Evolutionary conservation across 495 filamentous ascomycete species (phyloP).

Genomic region (Halenospora varia): DNA sequence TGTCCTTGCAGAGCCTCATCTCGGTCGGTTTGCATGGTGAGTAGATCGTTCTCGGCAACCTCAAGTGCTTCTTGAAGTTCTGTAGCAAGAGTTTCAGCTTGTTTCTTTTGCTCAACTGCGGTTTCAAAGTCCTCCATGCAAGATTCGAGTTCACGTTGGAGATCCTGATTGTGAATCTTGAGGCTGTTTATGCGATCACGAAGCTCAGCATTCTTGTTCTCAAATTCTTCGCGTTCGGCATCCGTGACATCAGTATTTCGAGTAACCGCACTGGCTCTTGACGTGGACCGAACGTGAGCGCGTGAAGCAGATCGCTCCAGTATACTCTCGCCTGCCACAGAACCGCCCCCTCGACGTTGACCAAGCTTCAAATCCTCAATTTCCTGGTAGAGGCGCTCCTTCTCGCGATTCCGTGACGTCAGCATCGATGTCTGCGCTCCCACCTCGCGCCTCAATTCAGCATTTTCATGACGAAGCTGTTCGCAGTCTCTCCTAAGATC

Average conservation of each 20-base stretch:
- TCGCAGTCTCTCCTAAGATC: conserved; percentile 60
- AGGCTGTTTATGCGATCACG: conserved; percentile 82
- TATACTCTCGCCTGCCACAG: conserved; percentile 80
- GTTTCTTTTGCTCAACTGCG: conserved; percentile 51
- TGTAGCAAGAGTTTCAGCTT: conserved; percentile 53
- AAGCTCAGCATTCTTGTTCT: conserved; percentile 74
- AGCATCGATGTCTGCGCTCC: conserved; percentile 97
- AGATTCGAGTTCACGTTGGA: conserved; percentile 70
- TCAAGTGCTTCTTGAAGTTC: conserved; percentile 75
- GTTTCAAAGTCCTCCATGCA: conserved; percentile 62
- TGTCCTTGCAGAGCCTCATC: conserved; percentile 78
- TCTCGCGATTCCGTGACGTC: conserved; percentile 90
- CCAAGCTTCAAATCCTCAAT: conserved; percentile 94
- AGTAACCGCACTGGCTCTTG: conserved; percentile 65
- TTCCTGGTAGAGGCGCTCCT: conserved; percentile 90
- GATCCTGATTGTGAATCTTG: conserved; percentile 77
- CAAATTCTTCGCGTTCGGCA: conserved; percentile 77
- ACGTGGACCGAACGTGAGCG: conserved; percentile 61
- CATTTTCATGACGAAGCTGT: conserved; percentile 85
- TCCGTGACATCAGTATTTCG: conserved; percentile 69
- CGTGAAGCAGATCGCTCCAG: conserved; percentile 90
- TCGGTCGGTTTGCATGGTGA: conserved; percentile 77
- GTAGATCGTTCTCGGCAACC: conserved; percentile 70
- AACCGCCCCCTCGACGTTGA: conserved; percentile 59
- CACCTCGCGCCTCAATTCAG: conserved; percentile 85